A percentile compares a stretch with the other conserved stretches of the same genome.
Evolutionary conservation across 2,329 filamentous ascomycete species (phyloP).

Genomic region (Fusarium udum): DNA sequence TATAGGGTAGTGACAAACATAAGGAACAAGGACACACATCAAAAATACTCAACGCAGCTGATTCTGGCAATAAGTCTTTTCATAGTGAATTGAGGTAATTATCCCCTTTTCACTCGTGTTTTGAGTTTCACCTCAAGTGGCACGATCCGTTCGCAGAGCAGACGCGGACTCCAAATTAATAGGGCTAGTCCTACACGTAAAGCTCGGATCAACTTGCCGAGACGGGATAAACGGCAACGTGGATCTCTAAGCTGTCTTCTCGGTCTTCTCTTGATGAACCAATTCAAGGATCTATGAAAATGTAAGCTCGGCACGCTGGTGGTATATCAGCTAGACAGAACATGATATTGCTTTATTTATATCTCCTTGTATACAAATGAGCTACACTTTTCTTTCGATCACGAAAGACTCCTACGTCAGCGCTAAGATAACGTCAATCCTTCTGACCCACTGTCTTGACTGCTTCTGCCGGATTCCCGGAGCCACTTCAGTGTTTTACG

Average conservation of each 20-base stretch:
- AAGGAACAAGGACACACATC: background rate
- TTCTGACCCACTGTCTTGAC: background rate
- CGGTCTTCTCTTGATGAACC: rapidly evolving
- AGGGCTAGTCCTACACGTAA: background rate
- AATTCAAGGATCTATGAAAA: background rate
- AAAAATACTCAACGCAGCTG: too few species aligned
- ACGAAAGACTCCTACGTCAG: background rate
- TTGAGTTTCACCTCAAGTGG: background rate
- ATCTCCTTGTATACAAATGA: too few species aligned
- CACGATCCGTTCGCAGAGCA: background rate
- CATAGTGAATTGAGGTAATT: background rate
- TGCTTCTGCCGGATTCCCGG: background rate
- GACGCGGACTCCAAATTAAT: background rate
- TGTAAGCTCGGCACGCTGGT: background rate
- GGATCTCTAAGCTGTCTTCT: background rate
- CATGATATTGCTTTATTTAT: too few species aligned
- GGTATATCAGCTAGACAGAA: too few species aligned
- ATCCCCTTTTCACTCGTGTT: background rate
- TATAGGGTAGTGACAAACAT: background rate
- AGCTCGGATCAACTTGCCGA: background rate
- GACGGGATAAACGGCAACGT: background rate
- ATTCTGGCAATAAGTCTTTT: rapidly evolving
- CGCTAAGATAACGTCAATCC: background rate
- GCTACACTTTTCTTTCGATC: too few species aligned
- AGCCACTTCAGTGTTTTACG: background rate